Conservation (phyloP, 2,329 filamentous ascomycete genomes). For the Aureobasidium leucospermi region DNA sequence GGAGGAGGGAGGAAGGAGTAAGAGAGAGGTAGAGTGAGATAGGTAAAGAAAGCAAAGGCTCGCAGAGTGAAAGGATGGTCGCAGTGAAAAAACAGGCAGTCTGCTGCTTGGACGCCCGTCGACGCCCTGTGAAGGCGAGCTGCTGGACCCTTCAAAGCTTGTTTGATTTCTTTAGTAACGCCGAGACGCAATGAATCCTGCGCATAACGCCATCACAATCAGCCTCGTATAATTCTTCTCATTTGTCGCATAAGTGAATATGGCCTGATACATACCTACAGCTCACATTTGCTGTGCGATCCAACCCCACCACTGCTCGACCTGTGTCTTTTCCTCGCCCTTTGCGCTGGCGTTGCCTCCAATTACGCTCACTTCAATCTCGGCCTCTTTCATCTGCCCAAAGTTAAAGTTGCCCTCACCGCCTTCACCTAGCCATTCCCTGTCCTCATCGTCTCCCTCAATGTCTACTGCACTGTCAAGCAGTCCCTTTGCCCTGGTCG, state of each 20-base stretch:
- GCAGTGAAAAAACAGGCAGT: neutral
- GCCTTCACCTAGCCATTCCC: slow-evolving; percentile 72
- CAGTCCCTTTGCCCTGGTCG: slow-evolving; percentile 70
- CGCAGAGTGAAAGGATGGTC: no score
- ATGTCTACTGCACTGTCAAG: slow-evolving; percentile 71
- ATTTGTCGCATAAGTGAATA: neutral
- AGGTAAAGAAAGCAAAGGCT: neutral
- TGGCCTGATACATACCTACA: neutral
- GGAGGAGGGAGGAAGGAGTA: neutral
- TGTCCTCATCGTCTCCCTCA: slow-evolving; percentile 64
- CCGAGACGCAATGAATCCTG: neutral
- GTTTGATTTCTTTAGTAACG: slow-evolving; percentile 7
- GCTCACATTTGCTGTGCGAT: slow-evolving; percentile 65
- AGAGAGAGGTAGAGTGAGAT: neutral
- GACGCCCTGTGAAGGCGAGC: neutral
- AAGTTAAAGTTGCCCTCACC: slow-evolving; percentile 74
- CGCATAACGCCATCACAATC: neutral
- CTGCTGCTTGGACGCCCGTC: neutral
- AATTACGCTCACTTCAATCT: slow-evolving; percentile 67
- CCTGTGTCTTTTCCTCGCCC: slow-evolving; percentile 47
- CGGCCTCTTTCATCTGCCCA: slow-evolving; percentile 72
- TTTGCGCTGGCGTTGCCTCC: slow-evolving; percentile 64
- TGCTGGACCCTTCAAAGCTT: slow-evolving; percentile 5
- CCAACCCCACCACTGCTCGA: slow-evolving; percentile 87
- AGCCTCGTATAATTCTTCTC: neutral